Evolutionary conservation across 2,329 filamentous ascomycete genomes (phyloP).

Genomic region (Paecilomyces formosus): DNA sequence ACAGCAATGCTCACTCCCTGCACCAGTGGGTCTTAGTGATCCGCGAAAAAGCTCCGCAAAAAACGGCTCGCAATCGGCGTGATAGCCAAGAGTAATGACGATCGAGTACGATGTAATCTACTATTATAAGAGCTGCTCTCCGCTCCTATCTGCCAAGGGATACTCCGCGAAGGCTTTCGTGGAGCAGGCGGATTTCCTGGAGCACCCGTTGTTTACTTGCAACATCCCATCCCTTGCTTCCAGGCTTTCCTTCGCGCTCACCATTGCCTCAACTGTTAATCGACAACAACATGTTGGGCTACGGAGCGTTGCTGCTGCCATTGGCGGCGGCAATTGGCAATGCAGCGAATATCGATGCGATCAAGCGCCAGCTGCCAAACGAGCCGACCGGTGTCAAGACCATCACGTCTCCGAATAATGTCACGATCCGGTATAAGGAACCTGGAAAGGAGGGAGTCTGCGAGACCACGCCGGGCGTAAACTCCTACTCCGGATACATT

Average conservation of each 20-base stretch:
- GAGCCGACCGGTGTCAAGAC: conserved; percentile 30
- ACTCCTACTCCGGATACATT: conserved; percentile 50
- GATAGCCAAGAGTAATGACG: background rate
- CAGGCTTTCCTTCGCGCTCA: background rate
- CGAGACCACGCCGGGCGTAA: conserved; percentile 49
- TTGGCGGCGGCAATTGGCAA: conserved; percentile 6
- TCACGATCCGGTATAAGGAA: conserved; percentile 53
- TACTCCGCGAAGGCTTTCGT: background rate
- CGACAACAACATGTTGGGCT: background rate
- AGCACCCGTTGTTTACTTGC: background rate
- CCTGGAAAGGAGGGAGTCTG: conserved; percentile 44
- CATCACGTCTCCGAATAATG: conserved; percentile 33
- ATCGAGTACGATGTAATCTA: background rate
- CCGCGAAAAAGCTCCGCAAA: background rate
- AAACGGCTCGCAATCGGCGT: background rate
- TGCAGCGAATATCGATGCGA: conserved; percentile 9
- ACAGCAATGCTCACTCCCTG: background rate
- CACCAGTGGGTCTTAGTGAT: background rate
- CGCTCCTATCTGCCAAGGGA: background rate
- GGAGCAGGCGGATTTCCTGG: conserved; percentile 6
- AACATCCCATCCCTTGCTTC: background rate
- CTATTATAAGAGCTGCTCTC: background rate
- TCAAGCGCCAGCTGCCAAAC: conserved; percentile 27
- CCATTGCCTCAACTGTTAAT: background rate
- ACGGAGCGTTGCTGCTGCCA: background rate